Base-by-base conservation (phyloP, 768 basidiomycete genomes). In the Gyrodon lividus region DNA sequence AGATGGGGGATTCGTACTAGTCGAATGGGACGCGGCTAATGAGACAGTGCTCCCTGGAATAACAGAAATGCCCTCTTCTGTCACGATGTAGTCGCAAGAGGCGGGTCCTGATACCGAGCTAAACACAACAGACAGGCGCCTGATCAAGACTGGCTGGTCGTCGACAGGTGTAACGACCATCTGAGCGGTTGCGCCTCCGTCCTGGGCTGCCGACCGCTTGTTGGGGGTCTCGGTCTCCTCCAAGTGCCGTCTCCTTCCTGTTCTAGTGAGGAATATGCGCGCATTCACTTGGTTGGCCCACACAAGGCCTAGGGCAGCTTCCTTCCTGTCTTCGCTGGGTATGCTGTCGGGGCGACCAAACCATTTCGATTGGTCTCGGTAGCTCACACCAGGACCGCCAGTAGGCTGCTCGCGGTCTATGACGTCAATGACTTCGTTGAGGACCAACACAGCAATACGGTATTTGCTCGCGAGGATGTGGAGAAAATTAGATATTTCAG, bases 221-320 rank as follows among this genome's bases (percentile, higher is more conserved):
- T 63, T 70, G 12, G 57, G 55, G 16, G 38, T 40, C 48, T 69
- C 71, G 22, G 51, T 56, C 35, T 73, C 73, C 48, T 74, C 69
- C 23, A 87, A 63, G 51, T 83, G 75, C 41, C 82, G 76, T 50
- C 86, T 77, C 53, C 91, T 75, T 9, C 80, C 80, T 0, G 93
- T 94, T 26, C 91, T 80, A 39, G 79, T 81, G 46, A 97, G 78
- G 77, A 96, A 85, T 41, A 98, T 78, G 20, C 96, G 81, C 4
- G 77, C 79, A 59, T 96, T 95, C 50, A 98, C 76, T 61, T 92
- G 87, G 67, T 96, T 98, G 14, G 95, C 89, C 96, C 96, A 98
- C 8, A 84, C 85, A 45, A 97, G 82, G 3, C 95, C 95, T 2
- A 98, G 73, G 34, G 80, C 82, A 0, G 89, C 92, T 68, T 96